These are phyloP conservation scores for Tubosaeta brunneosetosa DNA, from an alignment of 768 basidiomycete genomes.

Conservation along the genomic window DNA sequence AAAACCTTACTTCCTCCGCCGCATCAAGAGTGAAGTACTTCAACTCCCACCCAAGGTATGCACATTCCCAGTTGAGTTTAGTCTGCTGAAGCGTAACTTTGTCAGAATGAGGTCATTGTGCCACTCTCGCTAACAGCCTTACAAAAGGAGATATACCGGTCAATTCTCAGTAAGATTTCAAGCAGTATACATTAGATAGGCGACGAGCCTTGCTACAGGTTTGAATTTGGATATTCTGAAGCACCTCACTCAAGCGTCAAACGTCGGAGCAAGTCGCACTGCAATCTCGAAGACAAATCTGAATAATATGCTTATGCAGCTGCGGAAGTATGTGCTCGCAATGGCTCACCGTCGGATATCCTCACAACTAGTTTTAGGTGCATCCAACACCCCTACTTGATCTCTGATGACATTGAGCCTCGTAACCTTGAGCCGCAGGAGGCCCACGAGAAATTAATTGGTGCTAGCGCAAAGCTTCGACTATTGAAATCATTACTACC, in stretches of 20 bases:
- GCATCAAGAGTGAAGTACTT: slow-evolving; percentile 90
- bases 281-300: slow-evolving; percentile 49
- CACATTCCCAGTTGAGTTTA: neutral
- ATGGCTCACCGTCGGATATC: neutral
- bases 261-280: slow-evolving; percentile 28
- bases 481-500: slow-evolving; percentile 75
- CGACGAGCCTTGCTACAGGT: slow-evolving; percentile 37
- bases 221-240: slow-evolving; percentile 67
- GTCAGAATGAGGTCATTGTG: slow-evolving; percentile 84
- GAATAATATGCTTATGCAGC: slow-evolving; percentile 83
- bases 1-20: slow-evolving; percentile 87
- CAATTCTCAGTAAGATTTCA: slow-evolving; percentile 61
- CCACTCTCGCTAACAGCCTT: slow-evolving; percentile 84
- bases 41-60: slow-evolving; percentile 86
- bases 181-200: slow-evolving; percentile 13
- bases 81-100: slow-evolving; percentile 2
- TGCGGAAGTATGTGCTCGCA: slow-evolving; percentile 61
- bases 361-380: slow-evolving; percentile 46
- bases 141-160: slow-evolving; percentile 85
- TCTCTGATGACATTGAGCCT: slow-evolving; percentile 76
- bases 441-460: slow-evolving; percentile 74
- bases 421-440: slow-evolving; percentile 49
- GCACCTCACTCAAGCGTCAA: slow-evolving; percentile 47
- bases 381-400: slow-evolving; percentile 88
- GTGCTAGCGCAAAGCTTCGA: slow-evolving; percentile 80